Conservation (phyloP, 1,284 basidiomycete species). For the Somion occarium region DNA sequence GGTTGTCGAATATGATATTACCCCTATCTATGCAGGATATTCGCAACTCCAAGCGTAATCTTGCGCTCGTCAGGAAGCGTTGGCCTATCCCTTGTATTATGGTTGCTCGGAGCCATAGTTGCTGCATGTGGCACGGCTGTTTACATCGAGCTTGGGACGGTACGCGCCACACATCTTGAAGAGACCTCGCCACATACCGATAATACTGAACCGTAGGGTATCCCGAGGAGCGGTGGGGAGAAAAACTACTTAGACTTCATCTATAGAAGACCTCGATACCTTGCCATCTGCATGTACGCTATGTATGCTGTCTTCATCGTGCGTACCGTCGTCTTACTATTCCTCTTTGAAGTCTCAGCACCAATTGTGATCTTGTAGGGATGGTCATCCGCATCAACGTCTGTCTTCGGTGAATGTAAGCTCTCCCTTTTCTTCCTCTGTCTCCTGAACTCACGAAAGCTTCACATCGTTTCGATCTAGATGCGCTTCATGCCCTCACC, state of each 20-base stretch:
- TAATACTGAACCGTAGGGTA: slow-evolving; percentile 36
- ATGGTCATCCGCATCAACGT: slow-evolving; percentile 47
- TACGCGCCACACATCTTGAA: slow-evolving; percentile 31
- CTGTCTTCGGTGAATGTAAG: slow-evolving; percentile 68
- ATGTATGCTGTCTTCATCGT: slow-evolving; percentile 59
- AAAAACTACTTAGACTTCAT: slow-evolving; percentile 75
- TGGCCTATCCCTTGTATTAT: slow-evolving; percentile 62
- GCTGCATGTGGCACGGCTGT: slow-evolving; percentile 65
- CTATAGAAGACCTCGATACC: slow-evolving; percentile 56
- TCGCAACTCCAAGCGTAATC: slow-evolving; percentile 68
- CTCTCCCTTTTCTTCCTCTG: neutral
- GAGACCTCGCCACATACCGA: neutral
- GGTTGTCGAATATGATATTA: neutral
- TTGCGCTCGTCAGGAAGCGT: slow-evolving; percentile 60
- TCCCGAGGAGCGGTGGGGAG: slow-evolving; percentile 71
- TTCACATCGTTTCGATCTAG: slow-evolving; percentile 26
- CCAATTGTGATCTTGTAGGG: neutral
- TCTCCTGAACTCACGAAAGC: neutral
- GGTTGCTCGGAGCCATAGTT: slow-evolving; percentile 63
- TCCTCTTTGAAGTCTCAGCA: neutral
- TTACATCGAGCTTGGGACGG: slow-evolving; percentile 70
- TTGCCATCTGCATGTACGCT: slow-evolving; percentile 57
- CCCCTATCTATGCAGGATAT: slow-evolving; percentile 53
- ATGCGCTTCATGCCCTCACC: slow-evolving; percentile 46
- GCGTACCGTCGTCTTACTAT: slow-evolving; percentile 16